A percentile compares a stretch with the other conserved stretches of the same genome.
These are phyloP conservation scores for Chrysoporthe austroafricana DNA, from an alignment of 2,329 filamentous ascomycete species.

Conservation along the genomic window DNA sequence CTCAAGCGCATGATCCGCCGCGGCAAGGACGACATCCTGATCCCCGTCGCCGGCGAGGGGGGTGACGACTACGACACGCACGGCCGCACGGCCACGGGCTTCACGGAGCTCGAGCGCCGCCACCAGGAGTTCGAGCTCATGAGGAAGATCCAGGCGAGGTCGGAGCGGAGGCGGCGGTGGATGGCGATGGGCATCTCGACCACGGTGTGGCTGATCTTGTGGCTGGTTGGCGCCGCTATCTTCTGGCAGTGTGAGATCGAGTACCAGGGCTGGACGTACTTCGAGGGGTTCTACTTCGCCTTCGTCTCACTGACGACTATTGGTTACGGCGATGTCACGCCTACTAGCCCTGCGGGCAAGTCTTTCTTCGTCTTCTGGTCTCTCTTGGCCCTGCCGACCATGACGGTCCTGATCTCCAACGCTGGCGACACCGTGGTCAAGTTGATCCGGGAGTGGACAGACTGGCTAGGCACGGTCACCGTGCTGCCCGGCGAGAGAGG, in stretches of 20 bases:
- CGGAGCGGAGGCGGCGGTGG: slow-evolving; percentile 72
- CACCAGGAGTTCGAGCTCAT: slow-evolving; percentile 77
- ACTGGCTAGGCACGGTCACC: slow-evolving; percentile 61
- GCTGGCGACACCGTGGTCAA: slow-evolving; percentile 84
- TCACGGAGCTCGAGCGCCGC: slow-evolving; percentile 62
- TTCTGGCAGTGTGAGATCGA: slow-evolving; percentile 61
- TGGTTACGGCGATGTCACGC: slow-evolving; percentile 81
- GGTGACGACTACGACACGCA: slow-evolving; percentile 27
- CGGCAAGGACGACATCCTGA: slow-evolving; percentile 52
- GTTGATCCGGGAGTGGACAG: slow-evolving; percentile 57
- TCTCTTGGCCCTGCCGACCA: slow-evolving; percentile 81
- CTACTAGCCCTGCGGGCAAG: slow-evolving; percentile 76
- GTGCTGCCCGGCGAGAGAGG: slow-evolving; percentile 62
- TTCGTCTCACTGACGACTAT: slow-evolving; percentile 85
- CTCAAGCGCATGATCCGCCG: slow-evolving; percentile 50
- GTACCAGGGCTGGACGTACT: slow-evolving; percentile 72
- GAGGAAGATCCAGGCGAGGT: slow-evolving; percentile 74
- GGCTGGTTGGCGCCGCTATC: slow-evolving; percentile 78
- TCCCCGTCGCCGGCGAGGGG: slow-evolving; percentile 47
- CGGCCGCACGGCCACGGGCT: slow-evolving; percentile 29
- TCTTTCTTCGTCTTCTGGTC: slow-evolving; percentile 96
- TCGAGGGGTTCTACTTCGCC: slow-evolving; percentile 81
- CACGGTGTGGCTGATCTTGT: slow-evolving; percentile 71
- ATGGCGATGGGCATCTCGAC: slow-evolving; percentile 70
- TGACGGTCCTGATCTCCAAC: slow-evolving; percentile 83